Base-by-base conservation (phyloP, 306 rosid species). In the Argentina anserina region DNA sequence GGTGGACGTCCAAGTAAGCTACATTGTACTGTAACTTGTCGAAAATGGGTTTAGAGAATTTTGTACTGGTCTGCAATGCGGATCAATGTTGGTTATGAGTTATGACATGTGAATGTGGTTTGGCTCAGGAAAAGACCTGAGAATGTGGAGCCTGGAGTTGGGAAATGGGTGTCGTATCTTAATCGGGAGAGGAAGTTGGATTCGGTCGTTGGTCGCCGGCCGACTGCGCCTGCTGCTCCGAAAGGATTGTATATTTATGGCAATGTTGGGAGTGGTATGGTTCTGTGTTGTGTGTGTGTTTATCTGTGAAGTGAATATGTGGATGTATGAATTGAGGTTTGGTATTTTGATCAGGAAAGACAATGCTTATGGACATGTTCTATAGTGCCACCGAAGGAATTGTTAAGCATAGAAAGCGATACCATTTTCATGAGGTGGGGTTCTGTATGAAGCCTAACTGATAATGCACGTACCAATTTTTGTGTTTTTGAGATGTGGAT, bases 321-420 rank as follows among this genome's bases (percentile, higher is more conserved):
- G 41, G 69, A 65, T 17, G 37, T 68, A 65, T 61, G 75, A 72
- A 69, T 69, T 64, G 52, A 49, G 23, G 65, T 78, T 75, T 78
- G 75, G 55, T 69, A 69, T 81, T 79, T 6, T 47, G 7, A n/a
- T 21, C 78, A 89, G 96, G 98, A 78, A 94, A 94, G 90, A 94
- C 98, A 33, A 94, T 94, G 98, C 90, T 94, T 83, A 94, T 94
- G 98, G 98, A 94, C 85, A 91, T 94, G 98, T 89, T 89, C 83
- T 94, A 86, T 84, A 78, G 82, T 71, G 89, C 96, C 80, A 91
- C 98, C 5, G 81, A 91, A 77, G 88, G 88, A 84, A 75, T 91
- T 67, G 92, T 91, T 78, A 94, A 85, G 82, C 89, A 91, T 84
- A 76, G 96, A 70, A 86, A 88, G 83, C 85, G 98, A 80, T 88